Percentiles rank a stretch among this genome's conserved stretches.
These are phyloP conservation scores for Ophiosphaerella herpotricha DNA, from an alignment of 2,329 filamentous ascomycete genomes.

Conservation along the genomic window DNA sequence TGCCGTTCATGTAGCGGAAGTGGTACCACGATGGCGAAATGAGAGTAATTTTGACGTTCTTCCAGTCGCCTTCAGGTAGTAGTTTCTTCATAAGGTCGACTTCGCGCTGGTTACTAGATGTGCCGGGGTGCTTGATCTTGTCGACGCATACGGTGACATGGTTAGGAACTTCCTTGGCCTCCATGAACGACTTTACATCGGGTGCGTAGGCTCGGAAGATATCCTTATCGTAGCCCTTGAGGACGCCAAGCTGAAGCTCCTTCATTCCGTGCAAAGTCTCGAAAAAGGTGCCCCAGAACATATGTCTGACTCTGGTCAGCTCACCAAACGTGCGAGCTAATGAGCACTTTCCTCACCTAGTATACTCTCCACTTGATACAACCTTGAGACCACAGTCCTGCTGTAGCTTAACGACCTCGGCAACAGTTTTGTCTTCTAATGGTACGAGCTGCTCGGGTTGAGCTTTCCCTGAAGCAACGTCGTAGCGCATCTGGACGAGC, in stretches of 20 bases:
- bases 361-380: conserved; percentile 72
- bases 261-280: conserved; percentile 60
- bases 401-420: conserved; percentile 68
- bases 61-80: conserved; percentile 64
- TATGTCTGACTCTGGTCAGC: conserved; percentile 40
- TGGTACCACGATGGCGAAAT: conserved; percentile 73
- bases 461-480: conserved; percentile 58
- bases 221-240: conserved; percentile 54
- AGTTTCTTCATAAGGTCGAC: conserved; percentile 64
- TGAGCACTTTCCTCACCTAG: conserved; percentile 24
- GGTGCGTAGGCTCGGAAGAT: conserved; percentile 65
- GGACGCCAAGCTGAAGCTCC: conserved; percentile 50
- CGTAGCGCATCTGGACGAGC: conserved; percentile 63
- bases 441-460: conserved; percentile 52
- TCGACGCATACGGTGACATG: conserved; percentile 61
- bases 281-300: conserved; percentile 64
- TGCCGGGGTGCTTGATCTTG: conserved; percentile 62
- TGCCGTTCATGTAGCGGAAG: conserved; percentile 62
- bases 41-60: conserved; percentile 70
- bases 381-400: conserved; percentile 65
- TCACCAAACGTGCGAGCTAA: background rate
- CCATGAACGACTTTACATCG: conserved; percentile 66
- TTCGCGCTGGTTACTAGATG: conserved; percentile 61
- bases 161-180: conserved; percentile 59
- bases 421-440: conserved; percentile 69